Evolutionary conservation across 345 rosid genomes (phyloP).

Genomic region (Turnera subulata): DNA sequence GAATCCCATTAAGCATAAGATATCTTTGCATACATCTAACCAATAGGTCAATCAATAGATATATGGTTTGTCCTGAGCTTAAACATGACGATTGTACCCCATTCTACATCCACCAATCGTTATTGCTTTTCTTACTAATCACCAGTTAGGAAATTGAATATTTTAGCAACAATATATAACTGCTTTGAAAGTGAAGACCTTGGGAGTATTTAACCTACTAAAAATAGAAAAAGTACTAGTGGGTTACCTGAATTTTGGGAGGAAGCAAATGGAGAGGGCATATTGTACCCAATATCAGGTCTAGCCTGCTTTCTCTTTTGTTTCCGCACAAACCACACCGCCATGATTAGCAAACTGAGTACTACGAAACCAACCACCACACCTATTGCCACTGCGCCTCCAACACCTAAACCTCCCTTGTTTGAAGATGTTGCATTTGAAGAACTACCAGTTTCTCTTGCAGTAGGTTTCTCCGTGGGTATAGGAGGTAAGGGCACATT

Average conservation of each 20-base stretch:
- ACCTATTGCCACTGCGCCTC: slow-evolving; percentile 61
- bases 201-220: too few species aligned
- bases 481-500: slow-evolving; percentile 49
- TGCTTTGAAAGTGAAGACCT: too few species aligned
- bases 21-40: too few species aligned
- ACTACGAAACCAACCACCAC: slow-evolving; percentile 54
- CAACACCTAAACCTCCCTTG: slow-evolving; percentile 43
- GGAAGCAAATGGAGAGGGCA: slow-evolving; percentile 78
- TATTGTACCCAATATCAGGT: slow-evolving; percentile 42
- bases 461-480: slow-evolving; percentile 80
- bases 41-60: too few species aligned
- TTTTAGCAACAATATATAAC: too few species aligned
- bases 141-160: too few species aligned
- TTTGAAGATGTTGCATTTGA: slow-evolving; percentile 33
- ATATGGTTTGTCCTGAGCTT: too few species aligned
- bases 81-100: too few species aligned
- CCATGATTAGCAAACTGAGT: slow-evolving; percentile 64
- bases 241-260: slow-evolving; percentile 84
- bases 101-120: too few species aligned
- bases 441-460: slow-evolving; percentile 47
- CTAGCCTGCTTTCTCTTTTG: slow-evolving; percentile 50
- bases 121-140: too few species aligned
- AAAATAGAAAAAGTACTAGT: slow-evolving; percentile 6
- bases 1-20: too few species aligned
- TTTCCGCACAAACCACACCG: slow-evolving; percentile 58